phyloP scores from a whole-genome alignment of 176 grass and related monocot species.

The Rhynchospora breviuscula region DNA sequence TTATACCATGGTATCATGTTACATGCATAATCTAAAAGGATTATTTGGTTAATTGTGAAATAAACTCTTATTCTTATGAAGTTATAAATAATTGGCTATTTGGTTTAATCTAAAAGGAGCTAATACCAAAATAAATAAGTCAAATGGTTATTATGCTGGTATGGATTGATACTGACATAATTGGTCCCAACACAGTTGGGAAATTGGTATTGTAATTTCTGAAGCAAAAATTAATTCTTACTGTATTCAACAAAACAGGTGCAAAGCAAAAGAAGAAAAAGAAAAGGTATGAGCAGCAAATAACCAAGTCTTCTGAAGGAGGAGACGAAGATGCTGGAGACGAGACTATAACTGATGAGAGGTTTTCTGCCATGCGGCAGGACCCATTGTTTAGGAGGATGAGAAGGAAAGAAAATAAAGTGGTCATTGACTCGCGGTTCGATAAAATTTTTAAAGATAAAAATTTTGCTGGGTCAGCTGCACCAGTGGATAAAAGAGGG shows the following conservation, averaged over 20 bases:
- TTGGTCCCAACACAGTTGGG: not conserved
- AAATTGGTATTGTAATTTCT: not conserved
- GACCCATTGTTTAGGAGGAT: conserved; percentile 68
- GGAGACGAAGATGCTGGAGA: conserved; percentile 15
- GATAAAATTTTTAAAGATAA: conserved; percentile 57
- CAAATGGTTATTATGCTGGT: not conserved
- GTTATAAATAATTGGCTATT: not conserved
- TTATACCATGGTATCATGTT: not conserved
- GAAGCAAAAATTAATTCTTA: not conserved
- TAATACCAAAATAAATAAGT: not conserved
- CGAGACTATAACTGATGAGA: conserved; percentile 51
- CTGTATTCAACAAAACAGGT: not conserved
- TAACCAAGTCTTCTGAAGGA: not conserved
- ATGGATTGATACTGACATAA: not conserved
- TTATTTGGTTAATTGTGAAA: not conserved
- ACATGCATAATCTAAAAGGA: no score
- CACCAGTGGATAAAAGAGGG: conserved; percentile 73
- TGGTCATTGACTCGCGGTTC: conserved; percentile 67
- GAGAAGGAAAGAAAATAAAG: conserved; percentile 69
- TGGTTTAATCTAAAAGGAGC: not conserved
- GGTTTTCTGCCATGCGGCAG: conserved; percentile 45
- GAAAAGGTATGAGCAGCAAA: not conserved
- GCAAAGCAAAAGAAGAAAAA: conserved; percentile 33
- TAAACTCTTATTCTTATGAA: not conserved
- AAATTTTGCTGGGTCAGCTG: conserved; percentile 41